Percentiles rank a stretch among this genome's conserved stretches.
Evolutionary conservation across 345 rosid species (phyloP).

Genomic region (Pistacia atlantica): DNA sequence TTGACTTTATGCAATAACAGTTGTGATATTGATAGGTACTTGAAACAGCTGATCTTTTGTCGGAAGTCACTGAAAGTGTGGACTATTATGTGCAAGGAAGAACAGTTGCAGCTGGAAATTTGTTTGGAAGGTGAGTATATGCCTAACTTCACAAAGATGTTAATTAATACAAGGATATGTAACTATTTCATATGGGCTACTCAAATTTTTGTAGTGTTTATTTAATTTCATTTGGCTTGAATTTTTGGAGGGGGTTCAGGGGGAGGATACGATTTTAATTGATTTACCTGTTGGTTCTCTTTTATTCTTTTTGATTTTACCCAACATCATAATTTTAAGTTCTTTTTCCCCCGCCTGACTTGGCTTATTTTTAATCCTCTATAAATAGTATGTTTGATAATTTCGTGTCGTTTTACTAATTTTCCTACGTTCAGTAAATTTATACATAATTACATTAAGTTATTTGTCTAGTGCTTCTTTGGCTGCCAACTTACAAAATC

Average conservation of each 20-base stretch:
- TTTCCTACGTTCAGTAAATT: neutral
- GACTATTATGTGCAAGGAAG: conserved; percentile 98
- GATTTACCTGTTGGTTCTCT: conserved; percentile 7
- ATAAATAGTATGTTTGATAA: no score
- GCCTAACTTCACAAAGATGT: conserved; percentile 6
- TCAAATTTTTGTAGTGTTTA: neutral
- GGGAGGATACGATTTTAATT: neutral
- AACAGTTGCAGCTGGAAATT: conserved; percentile 93
- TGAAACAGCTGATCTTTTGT: conserved; percentile 95
- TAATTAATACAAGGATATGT: conserved; percentile 5
- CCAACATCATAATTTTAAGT: neutral
- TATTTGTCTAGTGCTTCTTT: neutral
- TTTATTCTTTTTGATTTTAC: neutral
- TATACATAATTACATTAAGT: neutral
- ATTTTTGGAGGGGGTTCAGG: neutral
- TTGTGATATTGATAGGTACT: conserved; percentile 58
- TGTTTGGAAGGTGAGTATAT: conserved; percentile 82
- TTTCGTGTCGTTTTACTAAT: no score
- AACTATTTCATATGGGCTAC: conserved; percentile 3
- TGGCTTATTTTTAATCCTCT: neutral
- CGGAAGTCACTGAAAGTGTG: conserved; percentile 98
- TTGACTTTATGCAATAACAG: neutral
- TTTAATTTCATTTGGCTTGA: conserved; percentile 1
- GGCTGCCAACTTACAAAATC: conserved; percentile 8
- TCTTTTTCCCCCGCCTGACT: neutral